Evolutionary conservation across 2,329 filamentous ascomycete genomes (phyloP), one percentile per base, ranked within the genome.

Genomic region (Exophiala viscosa): DNA sequence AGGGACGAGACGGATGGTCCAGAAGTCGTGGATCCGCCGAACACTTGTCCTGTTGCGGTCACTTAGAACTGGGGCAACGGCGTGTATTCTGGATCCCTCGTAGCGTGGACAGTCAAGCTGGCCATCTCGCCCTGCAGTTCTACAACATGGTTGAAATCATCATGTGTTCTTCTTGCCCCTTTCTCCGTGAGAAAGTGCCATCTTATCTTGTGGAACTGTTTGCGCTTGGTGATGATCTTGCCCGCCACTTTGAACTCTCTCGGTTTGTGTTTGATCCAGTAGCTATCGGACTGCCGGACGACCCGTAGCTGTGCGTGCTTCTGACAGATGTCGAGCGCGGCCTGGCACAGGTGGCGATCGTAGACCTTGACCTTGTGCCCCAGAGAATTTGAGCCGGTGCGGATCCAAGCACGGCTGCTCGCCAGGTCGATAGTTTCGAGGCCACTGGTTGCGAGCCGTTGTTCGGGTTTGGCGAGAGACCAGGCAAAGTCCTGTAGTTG

Each of bases 291-390:
- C 47, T 54, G 28, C 20, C 48, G 34, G 17, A 57, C 35, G 18
- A 51, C 13, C 4, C 39, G 15, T 28, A 58, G 33, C 7, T 18
- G 40, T 8, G 48, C 10, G 35, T 54, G 48, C 36, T 52, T 52
- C 15, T 23, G 17, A 23, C 14, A 32, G 44, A 58, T 58, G 20
- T 50, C 55, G 9, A 38, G n/a, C n/a, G 55, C 48, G 35, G 55
- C 43, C 17, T 49, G 41, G 38, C 42, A 50, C 7, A 58, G 17
- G 8, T 41, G 32, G 9, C 51, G 51, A 36, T 54, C 55, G 18
- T 48, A 43, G 14, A 34, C 11, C n/a, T 38, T 48, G 28, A 40
- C 34, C 31, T 52, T 44, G 33, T 38, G 35, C 50, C 50, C 48
- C 5, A 31, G 41, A 4, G 23, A 31, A 35, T 35, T 45, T 9